Conservation (phyloP, 805 yeast species). For the Teunomyces barrocoloradensis region DNA sequence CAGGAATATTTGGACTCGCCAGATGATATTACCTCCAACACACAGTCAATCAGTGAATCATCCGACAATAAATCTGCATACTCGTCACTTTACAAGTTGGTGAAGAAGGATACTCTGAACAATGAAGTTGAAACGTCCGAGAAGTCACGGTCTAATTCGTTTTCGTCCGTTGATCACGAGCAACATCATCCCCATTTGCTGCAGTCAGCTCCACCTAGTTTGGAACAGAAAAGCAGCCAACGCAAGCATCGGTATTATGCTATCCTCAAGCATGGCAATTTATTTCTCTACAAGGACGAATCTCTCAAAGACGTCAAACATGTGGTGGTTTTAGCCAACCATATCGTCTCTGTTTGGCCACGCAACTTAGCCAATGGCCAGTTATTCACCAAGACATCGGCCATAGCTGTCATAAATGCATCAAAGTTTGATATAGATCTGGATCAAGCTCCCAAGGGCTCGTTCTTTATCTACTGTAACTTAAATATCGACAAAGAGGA, state of each 20-base stretch:
- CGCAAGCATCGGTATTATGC: conserved; percentile 65
- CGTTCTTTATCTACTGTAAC: conserved; percentile 68
- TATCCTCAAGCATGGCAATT: conserved; percentile 79
- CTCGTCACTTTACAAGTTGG: conserved; percentile 57
- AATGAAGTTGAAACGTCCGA: conserved; percentile 5
- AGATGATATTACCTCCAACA: conserved; percentile 46
- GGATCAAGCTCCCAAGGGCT: conserved; percentile 32
- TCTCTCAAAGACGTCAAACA: conserved; percentile 64
- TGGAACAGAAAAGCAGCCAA: conserved; percentile 19
- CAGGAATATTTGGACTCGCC: conserved; percentile 56
- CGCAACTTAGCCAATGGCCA: conserved; percentile 69
- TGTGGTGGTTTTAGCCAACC: conserved; percentile 72
- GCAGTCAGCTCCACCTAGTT: neutral
- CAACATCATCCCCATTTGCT: neutral
- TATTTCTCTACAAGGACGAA: conserved; percentile 79
- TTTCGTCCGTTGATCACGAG: conserved; percentile 6
- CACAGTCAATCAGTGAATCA: conserved; percentile 42
- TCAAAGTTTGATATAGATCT: conserved; percentile 9
- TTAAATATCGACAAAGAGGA: conserved; percentile 84
- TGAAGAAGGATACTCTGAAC: conserved; percentile 30
- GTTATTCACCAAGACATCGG: conserved; percentile 74
- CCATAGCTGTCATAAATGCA: conserved; percentile 64
- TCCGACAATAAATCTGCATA: conserved; percentile 53
- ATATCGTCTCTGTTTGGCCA: conserved; percentile 84
- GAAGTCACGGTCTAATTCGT: conserved; percentile 9